Conservation (phyloP, 2,329 filamentous ascomycete genomes). For the Berkeleyomyces rouxiae region DNA sequence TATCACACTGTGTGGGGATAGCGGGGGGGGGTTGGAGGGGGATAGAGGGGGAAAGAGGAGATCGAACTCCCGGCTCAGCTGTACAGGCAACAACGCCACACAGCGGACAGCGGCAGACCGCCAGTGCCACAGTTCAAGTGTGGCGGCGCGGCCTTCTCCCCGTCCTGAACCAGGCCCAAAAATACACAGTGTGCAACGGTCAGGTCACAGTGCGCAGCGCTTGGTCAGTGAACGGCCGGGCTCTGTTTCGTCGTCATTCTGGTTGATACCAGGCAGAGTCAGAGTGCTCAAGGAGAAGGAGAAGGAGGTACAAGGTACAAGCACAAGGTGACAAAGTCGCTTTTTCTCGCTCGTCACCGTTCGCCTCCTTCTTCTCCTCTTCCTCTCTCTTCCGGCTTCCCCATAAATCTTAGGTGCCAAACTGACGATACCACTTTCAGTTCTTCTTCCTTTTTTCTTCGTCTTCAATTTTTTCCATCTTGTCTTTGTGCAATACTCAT, state of each 20-base stretch:
- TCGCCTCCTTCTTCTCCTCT: conserved; percentile 13
- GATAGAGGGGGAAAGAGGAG: background rate
- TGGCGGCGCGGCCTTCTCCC: background rate
- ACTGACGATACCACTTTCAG: conserved; percentile 5
- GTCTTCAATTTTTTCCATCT: conserved; percentile 1
- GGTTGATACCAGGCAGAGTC: no score
- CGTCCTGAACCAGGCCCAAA: background rate
- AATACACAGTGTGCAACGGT: background rate
- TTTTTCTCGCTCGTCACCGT: conserved; percentile 12
- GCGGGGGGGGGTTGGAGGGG: background rate
- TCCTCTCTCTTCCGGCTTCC: conserved; percentile 15
- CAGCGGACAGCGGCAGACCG: background rate
- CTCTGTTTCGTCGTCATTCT: conserved; percentile 18
- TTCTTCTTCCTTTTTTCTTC: background rate
- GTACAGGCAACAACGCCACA: no score
- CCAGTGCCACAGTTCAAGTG: background rate
- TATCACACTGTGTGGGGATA: background rate
- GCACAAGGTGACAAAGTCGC: background rate
- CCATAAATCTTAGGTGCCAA: conserved; percentile 4
- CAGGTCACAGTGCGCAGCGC: background rate
- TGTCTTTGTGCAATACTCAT: background rate
- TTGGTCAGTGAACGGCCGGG: background rate
- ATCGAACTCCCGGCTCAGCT: background rate
- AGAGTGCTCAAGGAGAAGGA: no score
- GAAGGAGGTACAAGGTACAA: no score